Conservation (phyloP, 768 basidiomycete genomes). For the Astraeus odoratus region DNA sequence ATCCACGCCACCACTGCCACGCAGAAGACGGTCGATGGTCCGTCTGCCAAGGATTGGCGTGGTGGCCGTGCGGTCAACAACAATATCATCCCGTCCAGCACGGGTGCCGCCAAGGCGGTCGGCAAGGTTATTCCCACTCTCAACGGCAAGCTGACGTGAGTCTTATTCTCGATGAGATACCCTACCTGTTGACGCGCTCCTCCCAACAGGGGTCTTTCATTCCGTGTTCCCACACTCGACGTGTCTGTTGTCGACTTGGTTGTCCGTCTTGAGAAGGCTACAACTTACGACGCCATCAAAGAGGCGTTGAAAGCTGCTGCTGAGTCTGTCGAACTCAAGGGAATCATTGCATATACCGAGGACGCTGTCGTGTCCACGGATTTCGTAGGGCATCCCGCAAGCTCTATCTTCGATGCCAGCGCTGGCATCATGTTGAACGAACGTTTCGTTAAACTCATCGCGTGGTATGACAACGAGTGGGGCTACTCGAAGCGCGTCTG, state of each 20-base stretch:
- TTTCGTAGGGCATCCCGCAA: conserved; percentile 72
- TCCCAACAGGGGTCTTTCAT: conserved; percentile 69
- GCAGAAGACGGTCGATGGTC: conserved; percentile 92
- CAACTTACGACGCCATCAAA: conserved; percentile 91
- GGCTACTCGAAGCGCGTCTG: conserved; percentile 90
- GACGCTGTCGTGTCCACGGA: conserved; percentile 92
- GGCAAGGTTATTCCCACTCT: conserved; percentile 95
- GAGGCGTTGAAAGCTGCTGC: conserved; percentile 72
- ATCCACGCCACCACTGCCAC: conserved; percentile 96
- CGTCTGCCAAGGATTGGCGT: conserved; percentile 95
- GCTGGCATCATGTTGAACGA: conserved; percentile 90
- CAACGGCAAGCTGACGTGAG: conserved; percentile 96
- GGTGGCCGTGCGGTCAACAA: conserved; percentile 92
- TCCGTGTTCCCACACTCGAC: conserved; percentile 95
- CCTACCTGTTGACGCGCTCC: conserved; percentile 3
- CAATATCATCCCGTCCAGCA: conserved; percentile 99
- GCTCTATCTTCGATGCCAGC: conserved; percentile 89
- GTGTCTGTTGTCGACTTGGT: conserved; percentile 99
- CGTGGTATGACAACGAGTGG: conserved; percentile 96
- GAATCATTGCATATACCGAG: conserved; percentile 86
- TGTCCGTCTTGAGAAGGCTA: conserved; percentile 79
- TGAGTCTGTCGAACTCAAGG: conserved; percentile 52
- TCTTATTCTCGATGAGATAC: background rate
- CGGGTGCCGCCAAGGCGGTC: conserved; percentile 98
- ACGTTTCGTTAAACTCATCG: conserved; percentile 93